phyloP scores from a whole-genome alignment of 176 grass and related monocot species.

The Bonia amplexicaulis region DNA sequence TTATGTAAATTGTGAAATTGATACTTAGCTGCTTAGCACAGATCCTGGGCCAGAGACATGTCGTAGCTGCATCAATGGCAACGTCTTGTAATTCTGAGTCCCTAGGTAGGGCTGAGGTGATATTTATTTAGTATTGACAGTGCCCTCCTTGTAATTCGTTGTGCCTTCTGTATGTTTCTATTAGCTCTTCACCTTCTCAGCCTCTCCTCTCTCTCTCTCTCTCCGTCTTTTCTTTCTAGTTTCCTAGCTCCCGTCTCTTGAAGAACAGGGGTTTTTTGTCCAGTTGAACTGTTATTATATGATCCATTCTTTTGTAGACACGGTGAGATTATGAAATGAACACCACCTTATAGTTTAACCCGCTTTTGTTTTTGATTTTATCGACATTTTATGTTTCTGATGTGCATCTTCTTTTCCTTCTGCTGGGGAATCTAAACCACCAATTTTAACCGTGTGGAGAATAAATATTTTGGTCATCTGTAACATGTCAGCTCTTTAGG shows the following conservation, averaged over 20 bases:
- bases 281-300: slow-evolving; percentile 32
- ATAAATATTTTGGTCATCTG: neutral
- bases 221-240: slow-evolving; percentile 1
- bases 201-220: neutral
- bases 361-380: neutral
- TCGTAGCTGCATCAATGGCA: slow-evolving; percentile 28
- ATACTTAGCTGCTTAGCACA: slow-evolving; percentile 54
- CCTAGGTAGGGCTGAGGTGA: slow-evolving; percentile 40
- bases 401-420: neutral
- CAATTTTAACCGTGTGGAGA: neutral
- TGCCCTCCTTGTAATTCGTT: slow-evolving; percentile 48
- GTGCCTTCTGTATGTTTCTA: slow-evolving; percentile 35
- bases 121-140: slow-evolving; percentile 45
- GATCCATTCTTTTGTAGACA: slow-evolving; percentile 44
- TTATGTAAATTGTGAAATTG: slow-evolving; percentile 72
- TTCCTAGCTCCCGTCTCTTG: slow-evolving; percentile 30
- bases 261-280: slow-evolving; percentile 42
- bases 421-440: neutral
- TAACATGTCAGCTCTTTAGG: neutral
- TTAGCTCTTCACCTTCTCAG: slow-evolving; percentile 7
- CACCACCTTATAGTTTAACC: slow-evolving; percentile 22
- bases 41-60: slow-evolving; percentile 44
- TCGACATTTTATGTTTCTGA: neutral
- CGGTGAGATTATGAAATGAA: slow-evolving; percentile 23
- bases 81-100: slow-evolving; percentile 41